These are phyloP conservation scores for Tulasnella sp. DNA, from an alignment of 768 basidiomycete genomes.

Conservation along the genomic window DNA sequence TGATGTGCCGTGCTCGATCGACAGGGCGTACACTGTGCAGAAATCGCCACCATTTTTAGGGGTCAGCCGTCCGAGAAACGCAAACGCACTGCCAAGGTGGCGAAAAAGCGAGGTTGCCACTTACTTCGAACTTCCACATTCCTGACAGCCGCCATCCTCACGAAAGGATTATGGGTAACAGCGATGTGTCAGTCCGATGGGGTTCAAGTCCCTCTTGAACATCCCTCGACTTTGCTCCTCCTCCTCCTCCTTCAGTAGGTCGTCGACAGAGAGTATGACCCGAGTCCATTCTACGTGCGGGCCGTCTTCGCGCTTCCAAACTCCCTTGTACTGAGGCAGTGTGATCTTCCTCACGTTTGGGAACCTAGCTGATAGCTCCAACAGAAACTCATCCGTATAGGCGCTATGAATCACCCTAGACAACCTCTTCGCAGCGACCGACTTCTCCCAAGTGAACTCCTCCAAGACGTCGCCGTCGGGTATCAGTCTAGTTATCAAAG, in stretches of 20 bases:
- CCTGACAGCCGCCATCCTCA: too few relatives aligned
- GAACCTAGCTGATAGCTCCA: not conserved
- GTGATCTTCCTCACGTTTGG: not conserved
- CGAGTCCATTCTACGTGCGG: not conserved
- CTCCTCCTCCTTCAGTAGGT: not conserved
- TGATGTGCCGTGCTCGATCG: too few relatives aligned
- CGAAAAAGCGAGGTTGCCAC: too few relatives aligned
- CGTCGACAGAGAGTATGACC: too few relatives aligned
- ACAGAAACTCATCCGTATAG: not conserved
- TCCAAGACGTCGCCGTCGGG: not conserved
- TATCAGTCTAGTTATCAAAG: not conserved
- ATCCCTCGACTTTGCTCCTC: not conserved
- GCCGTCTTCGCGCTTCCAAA: not conserved
- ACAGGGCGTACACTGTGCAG: too few relatives aligned
- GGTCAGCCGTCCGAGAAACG: too few relatives aligned
- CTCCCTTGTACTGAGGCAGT: not conserved
- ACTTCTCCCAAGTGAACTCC: not conserved
- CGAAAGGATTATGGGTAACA: not conserved
- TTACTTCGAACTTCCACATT: too few relatives aligned
- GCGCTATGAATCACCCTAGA: not conserved
- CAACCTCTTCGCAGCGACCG: not conserved
- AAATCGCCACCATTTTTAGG: too few relatives aligned
- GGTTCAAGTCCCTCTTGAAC: not conserved
- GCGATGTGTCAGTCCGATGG: not conserved
- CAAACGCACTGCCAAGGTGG: too few relatives aligned